Evolutionary conservation across 75 land plant genomes (phyloP), one percentile per base, ranked within the genome.

Genomic region (Pinus albicaulis): DNA sequence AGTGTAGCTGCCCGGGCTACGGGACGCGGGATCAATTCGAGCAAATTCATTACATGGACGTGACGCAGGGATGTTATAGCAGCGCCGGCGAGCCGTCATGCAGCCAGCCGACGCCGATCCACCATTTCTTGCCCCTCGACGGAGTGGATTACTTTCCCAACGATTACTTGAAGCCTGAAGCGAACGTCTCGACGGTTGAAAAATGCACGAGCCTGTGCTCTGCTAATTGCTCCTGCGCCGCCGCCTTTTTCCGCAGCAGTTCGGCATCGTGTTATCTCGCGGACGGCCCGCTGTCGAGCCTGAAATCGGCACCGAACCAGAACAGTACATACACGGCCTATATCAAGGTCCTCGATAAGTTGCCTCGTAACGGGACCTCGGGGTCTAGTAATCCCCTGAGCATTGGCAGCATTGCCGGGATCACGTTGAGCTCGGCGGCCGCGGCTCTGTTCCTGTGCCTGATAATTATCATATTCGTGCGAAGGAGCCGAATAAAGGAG

Each of bases 1-100:
- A 74, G 19, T 79, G 81, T 28, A 74, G 59, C 63, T 79, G 81
- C 64, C 79, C 79, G 11, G 72, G 56, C 23, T 57, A n/a, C 24
- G 58, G 75, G 12, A 44, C 60, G 3, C 10, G 5, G 8, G 75
- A 74, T 74, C 25, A 73, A 10, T 66, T 55, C 13, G 57, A 22
- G 4, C 58, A 74, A 28, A 22, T 55, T 4, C 16, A 74, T 7
- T 10, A 6, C 53, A 31, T 74, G 7, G 57, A 74, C 5, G 4
- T 57, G 12, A 74, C 6, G 25, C 31, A 55, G 19, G 75, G 75
- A 26, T 74, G 59, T 57, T 20, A 19, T 19, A 57, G n/a, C 59
- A 17, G 59, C 5, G 7, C 3, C 2, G 59, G 19, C 1, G 22
- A 57, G 3, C 22, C 59, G 12, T 16, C 7, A 6, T 66, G 70